Evolutionary conservation across 2,329 filamentous ascomycete species (phyloP).

Genomic region (Fusarium acutatum): DNA sequence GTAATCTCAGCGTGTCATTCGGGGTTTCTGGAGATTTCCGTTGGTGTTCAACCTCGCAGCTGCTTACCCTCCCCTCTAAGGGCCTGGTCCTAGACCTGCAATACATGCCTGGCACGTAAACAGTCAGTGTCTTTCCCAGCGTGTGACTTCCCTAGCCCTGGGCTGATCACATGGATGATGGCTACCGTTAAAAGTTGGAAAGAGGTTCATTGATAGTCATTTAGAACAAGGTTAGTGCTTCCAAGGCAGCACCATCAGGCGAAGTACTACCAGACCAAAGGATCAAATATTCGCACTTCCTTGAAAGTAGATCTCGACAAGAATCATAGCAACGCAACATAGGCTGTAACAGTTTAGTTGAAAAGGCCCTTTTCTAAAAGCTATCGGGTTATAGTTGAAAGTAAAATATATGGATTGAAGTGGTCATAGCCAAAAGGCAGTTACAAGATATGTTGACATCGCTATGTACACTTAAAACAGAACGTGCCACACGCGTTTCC

Average conservation of each 20-base stretch:
- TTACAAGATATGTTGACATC: fast-evolving
- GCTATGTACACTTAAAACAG: constrained; percentile 40
- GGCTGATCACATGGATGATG: not conserved
- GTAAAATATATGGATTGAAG: not conserved
- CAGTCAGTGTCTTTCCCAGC: not conserved
- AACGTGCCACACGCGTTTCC: constrained; percentile 48
- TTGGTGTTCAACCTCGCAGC: not conserved
- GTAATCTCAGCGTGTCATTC: not conserved
- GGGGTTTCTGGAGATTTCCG: not conserved
- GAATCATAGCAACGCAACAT: not conserved
- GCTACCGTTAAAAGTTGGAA: too few relatives aligned
- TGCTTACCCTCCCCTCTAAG: not conserved
- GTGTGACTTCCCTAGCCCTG: not conserved
- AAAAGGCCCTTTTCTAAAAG: fast-evolving
- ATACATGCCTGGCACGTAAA: not conserved
- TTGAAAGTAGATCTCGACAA: not conserved
- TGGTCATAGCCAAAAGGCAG: not conserved
- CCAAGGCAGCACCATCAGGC: not conserved
- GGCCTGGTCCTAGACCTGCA: too few relatives aligned
- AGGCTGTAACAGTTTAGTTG: fast-evolving
- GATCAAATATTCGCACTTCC: too few relatives aligned
- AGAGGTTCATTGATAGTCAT: not conserved
- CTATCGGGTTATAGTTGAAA: fast-evolving
- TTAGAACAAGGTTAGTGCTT: too few relatives aligned
- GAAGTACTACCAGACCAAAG: not conserved